Evolutionary conservation across 495 filamentous ascomycete genomes (phyloP), one percentile per base, ranked within the genome.

Genomic region (Pyrenula aspistea): DNA sequence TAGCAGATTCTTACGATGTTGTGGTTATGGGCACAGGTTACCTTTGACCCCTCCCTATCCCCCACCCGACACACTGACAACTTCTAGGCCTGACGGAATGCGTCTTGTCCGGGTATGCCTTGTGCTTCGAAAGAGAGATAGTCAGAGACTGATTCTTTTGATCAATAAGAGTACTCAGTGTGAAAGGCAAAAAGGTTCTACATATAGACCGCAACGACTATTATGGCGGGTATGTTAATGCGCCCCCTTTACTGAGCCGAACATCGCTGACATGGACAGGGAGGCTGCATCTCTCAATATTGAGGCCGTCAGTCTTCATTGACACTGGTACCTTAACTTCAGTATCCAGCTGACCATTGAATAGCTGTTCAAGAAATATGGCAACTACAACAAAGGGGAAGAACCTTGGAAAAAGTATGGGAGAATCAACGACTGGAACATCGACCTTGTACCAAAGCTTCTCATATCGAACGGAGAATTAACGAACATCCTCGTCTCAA

Each of bases 151-250:
- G 36, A 54, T 65, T 31, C 66, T 31, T 22, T 51, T 51, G 0
- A 36, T 53, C 42, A n/a, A 42, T 42, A 55, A 93, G 89, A 69
- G 93, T 98, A 59, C 79, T 98, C 69, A 96, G 92, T 73, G 94
- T 97, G 56, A 96, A 97, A 77, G 93, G 93, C 60, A 93, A 94
- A 79, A 97, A 96, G 76, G 94, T 98, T 57, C 80, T 98, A 58
- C 95, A 98, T 76, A 96, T 98, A 67, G 93, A 98, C 73, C 86
- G 93, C 72, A 97, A 97, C 71, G 91, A 96, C 67, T 91, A 97
- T 75, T 98, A 98, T 71, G 93, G 93, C 80, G 94, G 90, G 91
- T 95, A 71, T 60, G 88, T 81, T 48, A 51, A 51, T 53, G 53
- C 48, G 3, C 12, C 11, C 15, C 19, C 24, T 53, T 57, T 11